A percentile compares a stretch with the other conserved stretches of the same genome.
phyloP scores from a whole-genome alignment of 1,284 basidiomycete genomes.

The Ceratobasidium sp. region DNA sequence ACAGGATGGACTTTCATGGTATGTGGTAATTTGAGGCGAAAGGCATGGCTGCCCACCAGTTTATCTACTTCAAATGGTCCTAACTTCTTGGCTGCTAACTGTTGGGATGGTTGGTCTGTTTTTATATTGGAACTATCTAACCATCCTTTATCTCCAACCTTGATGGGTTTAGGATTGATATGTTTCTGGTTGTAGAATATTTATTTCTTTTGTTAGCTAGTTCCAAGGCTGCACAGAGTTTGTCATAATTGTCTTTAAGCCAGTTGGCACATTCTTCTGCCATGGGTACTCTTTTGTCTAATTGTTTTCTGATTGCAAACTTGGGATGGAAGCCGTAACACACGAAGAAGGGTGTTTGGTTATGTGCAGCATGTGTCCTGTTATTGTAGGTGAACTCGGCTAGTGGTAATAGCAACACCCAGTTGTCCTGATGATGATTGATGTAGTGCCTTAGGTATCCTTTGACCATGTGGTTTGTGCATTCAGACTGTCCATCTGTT shows the following conservation, averaged over 20 bases:
- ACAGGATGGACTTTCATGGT: slow-evolving; percentile 53
- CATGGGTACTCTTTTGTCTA: not conserved
- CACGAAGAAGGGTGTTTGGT: slow-evolving; percentile 53
- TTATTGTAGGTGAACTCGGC: slow-evolving; percentile 51
- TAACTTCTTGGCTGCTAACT: slow-evolving; percentile 49
- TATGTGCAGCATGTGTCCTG: slow-evolving; percentile 19
- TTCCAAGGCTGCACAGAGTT: no score
- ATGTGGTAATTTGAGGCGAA: slow-evolving; percentile 51
- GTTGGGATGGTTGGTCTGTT: slow-evolving; percentile 51
- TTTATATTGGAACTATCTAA: slow-evolving; percentile 50
- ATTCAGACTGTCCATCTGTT: slow-evolving; percentile 57
- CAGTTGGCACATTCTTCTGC: not conserved
- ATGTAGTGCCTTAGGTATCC: slow-evolving; percentile 49
- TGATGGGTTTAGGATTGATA: slow-evolving; percentile 23
- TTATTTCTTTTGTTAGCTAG: slow-evolving; percentile 25
- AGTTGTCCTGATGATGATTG: slow-evolving; percentile 51
- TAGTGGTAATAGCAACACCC: slow-evolving; percentile 48
- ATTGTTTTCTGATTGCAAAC: not conserved
- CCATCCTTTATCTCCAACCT: slow-evolving; percentile 50
- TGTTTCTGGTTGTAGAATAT: not conserved
- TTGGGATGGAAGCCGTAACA: slow-evolving; percentile 52
- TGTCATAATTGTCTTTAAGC: not conserved
- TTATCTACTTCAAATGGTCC: slow-evolving; percentile 51
- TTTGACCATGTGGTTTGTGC: slow-evolving; percentile 55
- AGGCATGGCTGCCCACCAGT: slow-evolving; percentile 32